These are phyloP conservation scores for Phylloporus sp. DNA, from an alignment of 768 basidiomycete genomes.

Conservation along the genomic window DNA sequence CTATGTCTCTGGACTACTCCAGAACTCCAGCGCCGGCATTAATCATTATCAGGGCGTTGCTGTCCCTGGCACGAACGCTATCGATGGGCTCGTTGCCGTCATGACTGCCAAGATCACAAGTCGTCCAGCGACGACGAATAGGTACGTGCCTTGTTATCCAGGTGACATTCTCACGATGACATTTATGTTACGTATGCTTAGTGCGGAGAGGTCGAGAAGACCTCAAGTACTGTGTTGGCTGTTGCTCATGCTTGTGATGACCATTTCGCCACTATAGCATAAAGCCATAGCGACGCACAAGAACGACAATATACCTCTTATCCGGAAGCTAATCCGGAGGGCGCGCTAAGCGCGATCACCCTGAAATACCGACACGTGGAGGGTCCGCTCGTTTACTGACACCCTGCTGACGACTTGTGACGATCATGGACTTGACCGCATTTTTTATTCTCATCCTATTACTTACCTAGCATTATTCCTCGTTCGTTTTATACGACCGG, in stretches of 20 bases:
- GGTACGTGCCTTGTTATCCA: conserved; percentile 12
- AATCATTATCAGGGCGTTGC: conserved; percentile 63
- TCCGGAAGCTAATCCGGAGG: neutral
- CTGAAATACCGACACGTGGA: neutral
- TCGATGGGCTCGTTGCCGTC: conserved; percentile 82
- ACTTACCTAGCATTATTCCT: neutral
- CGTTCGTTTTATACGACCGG: neutral
- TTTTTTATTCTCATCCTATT: neutral
- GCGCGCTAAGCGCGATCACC: neutral
- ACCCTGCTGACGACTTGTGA: neutral
- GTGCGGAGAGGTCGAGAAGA: conserved; percentile 13
- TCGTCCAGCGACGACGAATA: conserved; percentile 26
- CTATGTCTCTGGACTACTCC: conserved; percentile 69
- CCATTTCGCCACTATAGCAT: conserved; percentile 14
- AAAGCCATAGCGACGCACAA: neutral
- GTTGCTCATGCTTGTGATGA: conserved; percentile 7
- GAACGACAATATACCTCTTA: neutral
- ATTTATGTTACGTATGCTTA: neutral
- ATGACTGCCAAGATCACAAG: conserved; percentile 64
- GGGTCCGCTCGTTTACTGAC: neutral
- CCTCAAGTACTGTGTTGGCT: conserved; percentile 11
- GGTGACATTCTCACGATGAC: neutral
- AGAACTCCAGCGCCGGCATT: conserved; percentile 63
- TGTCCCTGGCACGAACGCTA: conserved; percentile 50
- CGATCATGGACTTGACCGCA: neutral